phyloP scores from a whole-genome alignment of 371 early-diverging fungal species.

The Funneliformis caledonium region DNA sequence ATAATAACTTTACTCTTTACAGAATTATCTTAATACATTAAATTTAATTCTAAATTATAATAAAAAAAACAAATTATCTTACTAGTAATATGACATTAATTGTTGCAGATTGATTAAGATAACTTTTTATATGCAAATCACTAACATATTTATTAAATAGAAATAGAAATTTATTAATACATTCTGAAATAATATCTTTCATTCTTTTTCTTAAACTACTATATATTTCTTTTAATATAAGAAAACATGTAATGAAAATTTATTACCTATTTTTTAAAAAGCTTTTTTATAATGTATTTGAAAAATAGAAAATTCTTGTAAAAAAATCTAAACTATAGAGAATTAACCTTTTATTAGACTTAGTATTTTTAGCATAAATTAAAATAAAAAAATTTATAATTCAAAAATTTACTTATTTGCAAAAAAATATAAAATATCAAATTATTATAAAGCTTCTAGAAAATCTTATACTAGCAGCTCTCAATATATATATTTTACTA shows the following conservation, averaged over 20 bases:
- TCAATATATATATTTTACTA: not conserved
- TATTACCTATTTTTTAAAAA: slow-evolving; percentile 10
- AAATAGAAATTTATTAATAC: not conserved
- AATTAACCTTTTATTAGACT: slow-evolving; percentile 20
- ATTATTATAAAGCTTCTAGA: not conserved
- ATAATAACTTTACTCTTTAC: not conserved
- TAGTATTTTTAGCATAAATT: not conserved
- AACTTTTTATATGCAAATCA: not conserved
- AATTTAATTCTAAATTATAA: not conserved
- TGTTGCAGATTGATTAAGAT: not conserved
- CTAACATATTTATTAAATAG: not conserved
- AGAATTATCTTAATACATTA: not conserved
- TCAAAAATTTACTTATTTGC: not conserved
- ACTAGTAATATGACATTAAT: not conserved
- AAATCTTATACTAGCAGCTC: not conserved
- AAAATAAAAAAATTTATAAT: not conserved
- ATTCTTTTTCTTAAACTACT: not conserved
- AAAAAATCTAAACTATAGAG: slow-evolving; percentile 11
- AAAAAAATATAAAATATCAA: slow-evolving; percentile 5
- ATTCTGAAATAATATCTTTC: not conserved
- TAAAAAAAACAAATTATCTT: not conserved
- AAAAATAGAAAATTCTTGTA: not conserved
- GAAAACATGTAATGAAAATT: not conserved
- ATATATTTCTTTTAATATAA: slow-evolving; percentile 1
- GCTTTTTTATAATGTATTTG: not conserved